Evolutionary conservation across 1,284 basidiomycete genomes (phyloP), one percentile per base, ranked within the genome.

Genomic region (Microbotryum lychnidis-dioicae): DNA sequence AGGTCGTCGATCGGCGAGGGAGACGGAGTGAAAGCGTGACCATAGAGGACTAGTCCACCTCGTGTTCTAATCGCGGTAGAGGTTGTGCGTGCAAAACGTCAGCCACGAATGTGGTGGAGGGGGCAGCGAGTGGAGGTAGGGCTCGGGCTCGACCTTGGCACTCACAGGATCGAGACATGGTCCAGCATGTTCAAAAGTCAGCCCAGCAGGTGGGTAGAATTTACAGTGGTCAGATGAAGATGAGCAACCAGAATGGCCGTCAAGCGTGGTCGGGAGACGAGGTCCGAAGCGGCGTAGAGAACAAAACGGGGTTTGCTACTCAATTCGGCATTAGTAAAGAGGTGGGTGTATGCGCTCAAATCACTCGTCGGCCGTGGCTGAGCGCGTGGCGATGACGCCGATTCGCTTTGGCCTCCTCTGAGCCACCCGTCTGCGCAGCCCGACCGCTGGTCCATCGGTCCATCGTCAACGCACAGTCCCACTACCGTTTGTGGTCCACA

Each of bases 21-120:
- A 4, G 86, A 78, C 7, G 87, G 80, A n/a, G 87, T 86, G 54
- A 82, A 80, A 46, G 86, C 60, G 18, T 64, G 64, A 25, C 88
- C 90, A 91, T 91, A 97, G 44, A 97, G 81, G 45, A 97, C 87
- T 60, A 94, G 79, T 42, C 92, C 92, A 67, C 91, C 91, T 91
- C 54, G 61, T 3, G 70, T 70, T 2, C 62, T 64, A 51, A 12
- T 18, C 2, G 37, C 16, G 37, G 37, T 42, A 18, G 37, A 6
- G 27, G 27, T 27, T 27, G 27, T 27, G 27, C 27, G 37, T 42
- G 37, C 37, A 42, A 16, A 2, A 42, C 16, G 37, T 42, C 37
- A 42, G 37, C 37, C 16, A 42, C 16, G 37, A 10, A 42, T 3
- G 31, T 16, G 37, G 16, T 42, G 37, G 37, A 42, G 37, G 37